Conservation (phyloP, 306 rosid species). For the Canavalia gladiata region DNA sequence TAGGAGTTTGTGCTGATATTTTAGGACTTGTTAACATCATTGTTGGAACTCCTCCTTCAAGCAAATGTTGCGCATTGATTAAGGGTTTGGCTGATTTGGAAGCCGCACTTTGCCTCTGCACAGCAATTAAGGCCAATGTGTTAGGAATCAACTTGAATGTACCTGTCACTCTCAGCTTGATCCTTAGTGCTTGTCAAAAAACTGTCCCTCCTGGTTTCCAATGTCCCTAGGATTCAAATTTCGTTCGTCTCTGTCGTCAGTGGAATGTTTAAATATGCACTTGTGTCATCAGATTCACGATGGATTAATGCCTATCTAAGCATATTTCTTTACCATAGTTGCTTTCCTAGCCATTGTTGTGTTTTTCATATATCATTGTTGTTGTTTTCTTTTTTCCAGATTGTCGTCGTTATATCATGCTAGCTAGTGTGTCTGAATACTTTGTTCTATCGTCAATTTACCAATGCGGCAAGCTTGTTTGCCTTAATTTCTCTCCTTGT, state of each 20-base stretch:
- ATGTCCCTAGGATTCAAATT: slow-evolving; percentile 49
- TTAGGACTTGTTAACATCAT: slow-evolving; percentile 60
- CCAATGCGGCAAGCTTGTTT: slow-evolving; percentile 49
- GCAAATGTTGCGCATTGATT: slow-evolving; percentile 72
- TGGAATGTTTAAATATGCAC: not conserved
- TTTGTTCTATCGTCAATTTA: not conserved
- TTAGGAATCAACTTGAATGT: slow-evolving; percentile 74
- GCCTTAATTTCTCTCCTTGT: slow-evolving; percentile 39
- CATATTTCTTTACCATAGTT: not conserved
- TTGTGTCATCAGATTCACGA: no score
- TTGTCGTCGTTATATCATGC: not conserved
- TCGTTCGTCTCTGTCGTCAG: not conserved
- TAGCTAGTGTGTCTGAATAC: not conserved
- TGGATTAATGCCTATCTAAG: not conserved
- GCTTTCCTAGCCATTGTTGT: not conserved
- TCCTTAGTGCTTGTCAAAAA: slow-evolving; percentile 84
- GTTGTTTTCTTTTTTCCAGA: not conserved
- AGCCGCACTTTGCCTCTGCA: slow-evolving; percentile 84
- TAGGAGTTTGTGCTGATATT: slow-evolving; percentile 69
- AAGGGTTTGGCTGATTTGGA: slow-evolving; percentile 72
- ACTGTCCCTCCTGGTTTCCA: slow-evolving; percentile 73
- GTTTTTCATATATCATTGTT: not conserved
- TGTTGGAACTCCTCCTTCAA: slow-evolving; percentile 64
- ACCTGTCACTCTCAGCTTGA: slow-evolving; percentile 64
- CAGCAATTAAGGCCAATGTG: slow-evolving; percentile 79